Percentiles rank a stretch among this genome's conserved stretches.
phyloP scores from a whole-genome alignment of 108 stramenopile species.

The Seminavis robusta region DNA sequence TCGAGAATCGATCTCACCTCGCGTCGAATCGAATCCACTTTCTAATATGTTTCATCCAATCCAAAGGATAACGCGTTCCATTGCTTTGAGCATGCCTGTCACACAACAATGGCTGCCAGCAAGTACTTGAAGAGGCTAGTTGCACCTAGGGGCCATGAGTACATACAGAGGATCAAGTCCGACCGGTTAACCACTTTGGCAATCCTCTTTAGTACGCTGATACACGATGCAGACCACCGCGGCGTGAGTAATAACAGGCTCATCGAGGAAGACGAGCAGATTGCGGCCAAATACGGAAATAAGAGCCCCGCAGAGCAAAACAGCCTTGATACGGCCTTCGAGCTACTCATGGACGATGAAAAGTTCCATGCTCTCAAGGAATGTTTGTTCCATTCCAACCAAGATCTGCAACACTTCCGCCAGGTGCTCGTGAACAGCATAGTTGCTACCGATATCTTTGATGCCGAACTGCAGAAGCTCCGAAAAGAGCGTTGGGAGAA shows the following conservation, averaged over 20 bases:
- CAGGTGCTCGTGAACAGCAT: constrained; percentile 41
- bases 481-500: background rate
- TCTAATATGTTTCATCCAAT: no score
- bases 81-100: background rate
- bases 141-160: background rate
- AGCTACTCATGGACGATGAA: constrained; percentile 18
- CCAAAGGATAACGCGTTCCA: background rate
- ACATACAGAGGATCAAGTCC: background rate
- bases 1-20: no score
- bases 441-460: constrained; percentile 44
- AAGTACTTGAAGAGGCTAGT: background rate
- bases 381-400: constrained; percentile 22
- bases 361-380: constrained; percentile 25
- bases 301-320: constrained; percentile 38
- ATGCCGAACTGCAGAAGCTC: constrained; percentile 14
- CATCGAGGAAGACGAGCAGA: constrained; percentile 31
- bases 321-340: constrained; percentile 32
- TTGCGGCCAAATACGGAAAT: constrained; percentile 37
- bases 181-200: background rate
- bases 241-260: constrained; percentile 36
- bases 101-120: background rate
- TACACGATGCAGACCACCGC: constrained; percentile 18
- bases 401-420: constrained; percentile 29
- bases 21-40: no score
- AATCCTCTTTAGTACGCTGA: background rate